Evolutionary conservation across 345 rosid species (phyloP).

Genomic region (Psidium friedrichsthalianum): DNA sequence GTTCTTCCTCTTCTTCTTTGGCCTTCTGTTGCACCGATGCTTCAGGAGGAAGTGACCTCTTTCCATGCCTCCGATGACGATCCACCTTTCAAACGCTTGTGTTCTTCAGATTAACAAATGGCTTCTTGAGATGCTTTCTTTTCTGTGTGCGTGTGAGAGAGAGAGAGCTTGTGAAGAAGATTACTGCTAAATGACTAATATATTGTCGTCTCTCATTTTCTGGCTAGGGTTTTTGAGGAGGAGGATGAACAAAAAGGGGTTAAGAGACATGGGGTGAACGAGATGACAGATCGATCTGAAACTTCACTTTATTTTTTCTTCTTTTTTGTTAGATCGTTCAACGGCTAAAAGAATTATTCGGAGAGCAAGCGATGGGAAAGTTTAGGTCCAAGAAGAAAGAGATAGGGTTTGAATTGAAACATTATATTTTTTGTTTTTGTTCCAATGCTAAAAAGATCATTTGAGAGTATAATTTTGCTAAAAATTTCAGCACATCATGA

Average conservation of each 20-base stretch:
- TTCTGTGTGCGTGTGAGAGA: background rate
- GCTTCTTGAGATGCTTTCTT: background rate
- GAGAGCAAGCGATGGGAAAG: background rate
- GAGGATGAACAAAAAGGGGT: background rate
- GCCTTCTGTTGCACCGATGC: constrained; percentile 38
- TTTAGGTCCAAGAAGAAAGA: background rate
- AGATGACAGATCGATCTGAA: background rate
- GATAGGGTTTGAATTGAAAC: background rate
- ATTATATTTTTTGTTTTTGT: background rate
- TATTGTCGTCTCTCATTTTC: background rate
- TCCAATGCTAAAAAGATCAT: background rate
- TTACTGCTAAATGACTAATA: background rate
- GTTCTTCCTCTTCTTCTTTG: constrained; percentile 5
- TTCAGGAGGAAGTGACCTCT: constrained; percentile 58
- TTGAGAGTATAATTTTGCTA: background rate
- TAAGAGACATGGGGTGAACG: background rate
- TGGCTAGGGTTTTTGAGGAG: background rate
- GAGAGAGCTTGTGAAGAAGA: background rate
- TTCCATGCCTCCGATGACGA: constrained; percentile 58
- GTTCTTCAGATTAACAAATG: background rate
- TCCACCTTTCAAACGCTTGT: constrained; percentile 30
- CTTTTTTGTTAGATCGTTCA: background rate
- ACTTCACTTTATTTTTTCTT: background rate
- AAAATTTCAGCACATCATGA: background rate
- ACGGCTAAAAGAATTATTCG: background rate